Evolutionary conservation across 441 rosid species (phyloP).

Genomic region (Mallotus japonicus): DNA sequence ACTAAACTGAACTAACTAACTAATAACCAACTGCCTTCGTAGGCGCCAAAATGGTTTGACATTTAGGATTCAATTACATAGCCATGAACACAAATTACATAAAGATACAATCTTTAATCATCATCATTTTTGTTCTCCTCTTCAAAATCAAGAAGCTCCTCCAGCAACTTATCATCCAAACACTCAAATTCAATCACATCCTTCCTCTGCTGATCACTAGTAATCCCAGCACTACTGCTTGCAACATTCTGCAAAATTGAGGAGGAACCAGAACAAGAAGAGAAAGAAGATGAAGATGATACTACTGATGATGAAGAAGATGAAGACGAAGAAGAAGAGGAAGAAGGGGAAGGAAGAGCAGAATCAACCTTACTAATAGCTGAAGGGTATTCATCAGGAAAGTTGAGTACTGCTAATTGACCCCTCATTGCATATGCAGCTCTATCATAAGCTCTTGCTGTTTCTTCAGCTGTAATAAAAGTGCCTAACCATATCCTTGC

Average conservation of each 20-base stretch:
- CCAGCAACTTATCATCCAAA: constrained; percentile 64
- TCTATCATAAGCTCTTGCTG: constrained; percentile 78
- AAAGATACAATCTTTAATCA: constrained; percentile 16
- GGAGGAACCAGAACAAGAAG: constrained; percentile 29
- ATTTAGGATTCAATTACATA: not conserved
- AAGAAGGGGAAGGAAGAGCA: constrained; percentile 22
- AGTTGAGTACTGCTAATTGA: constrained; percentile 66
- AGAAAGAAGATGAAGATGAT: constrained; percentile 17
- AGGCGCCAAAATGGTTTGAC: not conserved
- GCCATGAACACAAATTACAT: not conserved
- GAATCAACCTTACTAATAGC: constrained; percentile 15
- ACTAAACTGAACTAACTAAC: not conserved
- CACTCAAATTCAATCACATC: constrained; percentile 68
- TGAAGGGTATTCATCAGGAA: constrained; percentile 43
- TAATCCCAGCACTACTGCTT: constrained; percentile 4
- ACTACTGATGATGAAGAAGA: not conserved
- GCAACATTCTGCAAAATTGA: constrained; percentile 23
- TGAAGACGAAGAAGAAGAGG: not conserved
- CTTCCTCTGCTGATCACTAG: constrained; percentile 25
- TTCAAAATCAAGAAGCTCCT: constrained; percentile 68
- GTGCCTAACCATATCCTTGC: constrained; percentile 86
- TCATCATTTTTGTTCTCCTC: constrained; percentile 16
- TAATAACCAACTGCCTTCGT: not conserved
- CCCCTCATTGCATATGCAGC: constrained; percentile 79
- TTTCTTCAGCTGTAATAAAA: constrained; percentile 69